Base-by-base conservation (phyloP, 2,329 filamentous ascomycete genomes). In the Pyrenochaeta sp. region DNA sequence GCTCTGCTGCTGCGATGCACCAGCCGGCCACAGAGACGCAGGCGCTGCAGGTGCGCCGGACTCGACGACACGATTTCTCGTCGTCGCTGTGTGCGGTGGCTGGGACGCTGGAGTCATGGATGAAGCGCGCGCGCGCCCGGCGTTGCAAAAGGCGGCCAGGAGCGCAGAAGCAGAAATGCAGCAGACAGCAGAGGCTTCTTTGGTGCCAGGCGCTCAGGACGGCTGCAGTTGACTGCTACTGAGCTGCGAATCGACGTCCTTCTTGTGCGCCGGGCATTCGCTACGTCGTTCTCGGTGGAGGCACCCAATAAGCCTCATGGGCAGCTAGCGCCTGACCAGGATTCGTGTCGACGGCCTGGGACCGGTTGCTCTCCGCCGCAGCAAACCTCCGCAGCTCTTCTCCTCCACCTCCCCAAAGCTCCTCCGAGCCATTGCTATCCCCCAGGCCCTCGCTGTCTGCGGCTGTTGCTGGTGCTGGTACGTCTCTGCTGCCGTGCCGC, bases 351-450 rank as follows among this genome's bases (percentile, higher is more conserved):
- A 34, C 32, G 45, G 38, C 36, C 42, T 40, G 41, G 53, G 39
- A 48, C 48, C 36, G 26, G 37, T 39, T 41, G 44, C 44, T 48
- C 53, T 48, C 41, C 44, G 44, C 53, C 27, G 35, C 49, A 41
- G 31, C 22, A 37, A 28, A 39, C 46, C 27, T 39, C 51, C 17
- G 35, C 41, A 37, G 36, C 46, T 45, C 43, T 30, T 35, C 39
- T 35, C 22, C 40, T 35, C 35, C 40, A 40, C 30, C 29, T 42
- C 40, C 36, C 28, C 27, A 24, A 20, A 44, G 44, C 48, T 44
- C 37, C n/a, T n/a, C 7, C 32, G 44, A 49, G 49, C 50, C 43
- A 56, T 56, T 54, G 53, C 27, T 36, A 48, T 39, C 31, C 35
- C 40, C 39, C 44, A 22, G 35, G 44, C 41, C 18, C 34, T 43